Conservation (phyloP, 306 rosid genomes). For the Cajanus cajan region DNA sequence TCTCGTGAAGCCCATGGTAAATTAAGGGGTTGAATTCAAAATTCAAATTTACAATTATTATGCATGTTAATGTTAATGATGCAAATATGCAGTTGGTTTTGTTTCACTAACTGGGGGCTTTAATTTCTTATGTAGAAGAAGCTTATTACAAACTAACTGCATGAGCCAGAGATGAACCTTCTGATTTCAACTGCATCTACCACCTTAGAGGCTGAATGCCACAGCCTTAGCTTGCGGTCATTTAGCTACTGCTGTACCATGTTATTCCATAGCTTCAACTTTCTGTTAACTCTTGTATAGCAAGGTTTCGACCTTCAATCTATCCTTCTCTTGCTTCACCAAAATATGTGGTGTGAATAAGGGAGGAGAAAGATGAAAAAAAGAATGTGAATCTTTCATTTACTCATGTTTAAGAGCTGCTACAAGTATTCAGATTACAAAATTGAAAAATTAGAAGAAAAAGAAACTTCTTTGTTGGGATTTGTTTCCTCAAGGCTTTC, state of each 20-base stretch:
- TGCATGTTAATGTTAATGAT: not conserved
- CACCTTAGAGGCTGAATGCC: constrained; percentile 38
- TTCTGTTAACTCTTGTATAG: constrained; percentile 59
- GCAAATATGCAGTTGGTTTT: not conserved
- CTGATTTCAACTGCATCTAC: constrained; percentile 29
- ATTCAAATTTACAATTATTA: not conserved
- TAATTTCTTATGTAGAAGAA: constrained; percentile 35
- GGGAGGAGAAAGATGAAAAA: constrained; percentile 28
- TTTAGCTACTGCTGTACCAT: constrained; percentile 34
- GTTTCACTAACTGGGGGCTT: constrained; percentile 30
- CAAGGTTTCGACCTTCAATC: constrained; percentile 40
- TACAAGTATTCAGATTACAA: constrained; percentile 23
- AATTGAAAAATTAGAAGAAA: not conserved
- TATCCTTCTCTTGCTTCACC: constrained; percentile 20
- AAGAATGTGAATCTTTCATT: constrained; percentile 16
- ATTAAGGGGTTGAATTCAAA: constrained; percentile 8
- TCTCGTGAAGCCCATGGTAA: constrained; percentile 50
- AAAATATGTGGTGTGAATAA: constrained; percentile 25
- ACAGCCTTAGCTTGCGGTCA: constrained; percentile 23
- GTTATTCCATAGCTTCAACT: constrained; percentile 38
- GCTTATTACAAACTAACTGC: constrained; percentile 37
- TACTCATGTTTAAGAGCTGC: constrained; percentile 28
- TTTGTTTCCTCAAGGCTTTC: not conserved
- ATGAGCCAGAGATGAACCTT: constrained; percentile 43
- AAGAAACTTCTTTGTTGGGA: not conserved